Percentiles rank a stretch among this genome's conserved stretches.
These are phyloP conservation scores for Mitragyna speciosa DNA, from an alignment of 257 asterid genomes.

Conservation along the genomic window DNA sequence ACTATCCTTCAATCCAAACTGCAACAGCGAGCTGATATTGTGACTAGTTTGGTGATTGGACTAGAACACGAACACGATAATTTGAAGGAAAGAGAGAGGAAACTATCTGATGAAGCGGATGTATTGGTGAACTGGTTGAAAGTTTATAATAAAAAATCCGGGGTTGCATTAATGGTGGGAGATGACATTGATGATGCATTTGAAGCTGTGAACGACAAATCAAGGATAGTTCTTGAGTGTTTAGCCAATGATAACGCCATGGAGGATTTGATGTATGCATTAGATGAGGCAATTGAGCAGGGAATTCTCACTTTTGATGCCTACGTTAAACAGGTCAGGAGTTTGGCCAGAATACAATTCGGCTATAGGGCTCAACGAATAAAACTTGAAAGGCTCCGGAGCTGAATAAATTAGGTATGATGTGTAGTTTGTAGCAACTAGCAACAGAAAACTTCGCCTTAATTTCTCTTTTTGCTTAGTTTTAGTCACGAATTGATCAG, in stretches of 20 bases:
- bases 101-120: slow-evolving; percentile 42
- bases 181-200: slow-evolving; percentile 44
- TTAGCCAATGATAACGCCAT: slow-evolving; percentile 42
- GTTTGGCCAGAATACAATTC: slow-evolving; percentile 55
- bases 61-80: slow-evolving; percentile 28
- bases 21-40: slow-evolving; percentile 24
- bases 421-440: too few relatives aligned
- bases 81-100: slow-evolving; percentile 29
- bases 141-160: slow-evolving; percentile 25
- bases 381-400: slow-evolving; percentile 7
- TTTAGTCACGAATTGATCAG: too few relatives aligned
- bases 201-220: slow-evolving; percentile 40
- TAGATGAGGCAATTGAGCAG: slow-evolving; percentile 40
- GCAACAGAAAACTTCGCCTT: neutral
- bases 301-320: slow-evolving; percentile 33
- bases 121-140: slow-evolving; percentile 44
- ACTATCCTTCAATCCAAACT: slow-evolving; percentile 32
- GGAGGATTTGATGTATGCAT: slow-evolving; percentile 47
- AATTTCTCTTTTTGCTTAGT: too few relatives aligned
- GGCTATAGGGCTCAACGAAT: slow-evolving; percentile 25
- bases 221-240: slow-evolving; percentile 30
- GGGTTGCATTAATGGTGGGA: neutral
- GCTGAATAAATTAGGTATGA: too few relatives aligned
- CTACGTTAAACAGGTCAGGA: slow-evolving; percentile 52
- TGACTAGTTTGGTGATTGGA: slow-evolving; percentile 11